These are phyloP conservation scores for Quercus agrifolia DNA, from an alignment of 306 rosid genomes.

Conservation along the genomic window DNA sequence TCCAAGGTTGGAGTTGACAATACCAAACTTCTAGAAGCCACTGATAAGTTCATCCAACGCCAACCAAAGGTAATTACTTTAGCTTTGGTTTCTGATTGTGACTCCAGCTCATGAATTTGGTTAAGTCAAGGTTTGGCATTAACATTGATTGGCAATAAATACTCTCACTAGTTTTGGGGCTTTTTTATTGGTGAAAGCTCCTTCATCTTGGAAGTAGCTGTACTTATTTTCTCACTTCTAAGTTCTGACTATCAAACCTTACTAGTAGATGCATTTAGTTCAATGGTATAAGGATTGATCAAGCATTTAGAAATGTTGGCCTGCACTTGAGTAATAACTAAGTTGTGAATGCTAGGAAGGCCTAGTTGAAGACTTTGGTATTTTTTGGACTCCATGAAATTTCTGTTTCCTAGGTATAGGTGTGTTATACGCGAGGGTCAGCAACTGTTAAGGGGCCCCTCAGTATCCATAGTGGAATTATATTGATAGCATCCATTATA, in stretches of 20 bases:
- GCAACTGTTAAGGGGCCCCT: neutral
- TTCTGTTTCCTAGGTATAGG: neutral
- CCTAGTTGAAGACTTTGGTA: neutral
- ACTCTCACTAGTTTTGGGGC: neutral
- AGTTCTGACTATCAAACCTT: neutral
- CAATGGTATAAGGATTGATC: neutral
- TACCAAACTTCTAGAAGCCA: constrained; percentile 76
- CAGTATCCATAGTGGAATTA: neutral
- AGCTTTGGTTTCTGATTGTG: constrained; percentile 4
- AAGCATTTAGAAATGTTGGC: neutral
- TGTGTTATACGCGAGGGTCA: neutral
- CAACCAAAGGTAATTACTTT: constrained; percentile 79
- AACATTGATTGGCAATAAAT: neutral
- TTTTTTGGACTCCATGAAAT: neutral
- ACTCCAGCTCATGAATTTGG: constrained; percentile 7
- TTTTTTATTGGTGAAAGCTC: constrained; percentile 1
- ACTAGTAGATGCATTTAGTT: neutral
- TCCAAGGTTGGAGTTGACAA: constrained; percentile 86
- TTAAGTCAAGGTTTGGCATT: neutral
- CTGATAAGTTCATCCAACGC: constrained; percentile 88
- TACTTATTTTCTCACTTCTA: neutral
- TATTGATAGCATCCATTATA: neutral
- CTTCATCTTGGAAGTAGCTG: constrained; percentile 3
- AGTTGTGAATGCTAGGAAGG: neutral
- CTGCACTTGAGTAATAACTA: neutral